These are phyloP conservation scores for Haplosporangium sp. DNA, from an alignment of 371 early-diverging fungal species.

Conservation along the genomic window DNA sequence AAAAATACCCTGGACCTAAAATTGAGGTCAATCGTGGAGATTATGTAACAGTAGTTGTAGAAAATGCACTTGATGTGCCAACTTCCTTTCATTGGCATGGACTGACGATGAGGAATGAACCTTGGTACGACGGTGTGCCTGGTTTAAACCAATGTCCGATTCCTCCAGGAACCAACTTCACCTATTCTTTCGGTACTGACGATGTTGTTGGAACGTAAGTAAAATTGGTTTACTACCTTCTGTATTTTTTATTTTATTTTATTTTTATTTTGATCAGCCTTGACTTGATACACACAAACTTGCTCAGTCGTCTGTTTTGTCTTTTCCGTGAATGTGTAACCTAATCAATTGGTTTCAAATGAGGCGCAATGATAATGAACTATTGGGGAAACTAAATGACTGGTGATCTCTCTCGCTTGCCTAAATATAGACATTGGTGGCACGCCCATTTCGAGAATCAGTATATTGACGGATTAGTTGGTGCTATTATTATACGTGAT, in stretches of 20 bases:
- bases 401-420: not conserved
- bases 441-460: constrained; percentile 80
- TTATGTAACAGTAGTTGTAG: constrained; percentile 42
- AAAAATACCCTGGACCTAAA: constrained; percentile 55
- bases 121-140: constrained; percentile 77
- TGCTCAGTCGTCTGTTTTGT: constrained; percentile 1
- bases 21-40: constrained; percentile 57
- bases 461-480: constrained; percentile 82
- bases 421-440: constrained; percentile 59
- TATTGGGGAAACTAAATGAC: not conserved
- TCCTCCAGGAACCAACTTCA: constrained; percentile 59
- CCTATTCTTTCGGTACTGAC: constrained; percentile 59
- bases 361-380: not conserved
- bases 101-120: constrained; percentile 72
- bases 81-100: constrained; percentile 78
- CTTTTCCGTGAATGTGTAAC: not conserved
- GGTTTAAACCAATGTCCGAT: constrained; percentile 67
- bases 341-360: not conserved
- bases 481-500: constrained; percentile 49
- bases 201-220: constrained; percentile 55
- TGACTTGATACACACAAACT: no score
- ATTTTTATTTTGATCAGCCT: no score
- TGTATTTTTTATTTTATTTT: no score
- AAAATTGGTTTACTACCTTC: no score
- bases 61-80: constrained; percentile 52